Evolutionary conservation across 306 rosid genomes (phyloP).

Genomic region (Trichosanthes cucumerina): DNA sequence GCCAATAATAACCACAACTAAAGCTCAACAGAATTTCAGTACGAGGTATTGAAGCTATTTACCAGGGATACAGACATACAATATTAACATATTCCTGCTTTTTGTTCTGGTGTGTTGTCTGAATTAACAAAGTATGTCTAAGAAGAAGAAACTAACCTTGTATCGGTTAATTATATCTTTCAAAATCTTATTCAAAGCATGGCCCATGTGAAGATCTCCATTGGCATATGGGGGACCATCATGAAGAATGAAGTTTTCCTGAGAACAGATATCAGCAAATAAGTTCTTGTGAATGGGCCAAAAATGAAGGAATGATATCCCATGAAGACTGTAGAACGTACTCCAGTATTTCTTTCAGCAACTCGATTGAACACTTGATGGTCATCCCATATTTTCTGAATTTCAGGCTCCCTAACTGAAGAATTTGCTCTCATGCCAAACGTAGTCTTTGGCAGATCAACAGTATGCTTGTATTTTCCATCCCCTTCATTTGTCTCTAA

Average conservation of each 20-base stretch:
- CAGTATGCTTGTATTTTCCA: slow-evolving; percentile 91
- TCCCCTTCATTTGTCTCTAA: slow-evolving; percentile 70
- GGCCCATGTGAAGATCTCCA: slow-evolving; percentile 98
- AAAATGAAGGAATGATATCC: slow-evolving; percentile 5
- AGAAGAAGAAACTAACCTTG: slow-evolving; percentile 43
- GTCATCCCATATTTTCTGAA: slow-evolving; percentile 91
- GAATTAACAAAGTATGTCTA: neutral
- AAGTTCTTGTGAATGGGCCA: slow-evolving; percentile 13
- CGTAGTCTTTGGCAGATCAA: slow-evolving; percentile 89
- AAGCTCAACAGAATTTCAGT: neutral
- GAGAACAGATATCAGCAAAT: slow-evolving; percentile 21
- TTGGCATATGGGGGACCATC: slow-evolving; percentile 99
- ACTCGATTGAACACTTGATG: slow-evolving; percentile 68
- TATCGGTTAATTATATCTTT: slow-evolving; percentile 95
- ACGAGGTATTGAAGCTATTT: neutral
- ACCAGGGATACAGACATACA: neutral
- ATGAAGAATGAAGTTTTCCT: slow-evolving; percentile 83
- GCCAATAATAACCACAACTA: neutral
- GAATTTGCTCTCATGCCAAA: slow-evolving; percentile 95
- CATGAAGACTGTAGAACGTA: slow-evolving; percentile 23
- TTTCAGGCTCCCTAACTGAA: slow-evolving; percentile 72
- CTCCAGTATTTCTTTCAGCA: slow-evolving; percentile 67
- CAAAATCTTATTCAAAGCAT: slow-evolving; percentile 86
- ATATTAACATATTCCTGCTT: neutral
- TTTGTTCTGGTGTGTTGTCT: neutral